These are phyloP conservation scores for Penicillium verhagenii DNA, from an alignment of 495 filamentous ascomycete species.

Conservation along the genomic window DNA sequence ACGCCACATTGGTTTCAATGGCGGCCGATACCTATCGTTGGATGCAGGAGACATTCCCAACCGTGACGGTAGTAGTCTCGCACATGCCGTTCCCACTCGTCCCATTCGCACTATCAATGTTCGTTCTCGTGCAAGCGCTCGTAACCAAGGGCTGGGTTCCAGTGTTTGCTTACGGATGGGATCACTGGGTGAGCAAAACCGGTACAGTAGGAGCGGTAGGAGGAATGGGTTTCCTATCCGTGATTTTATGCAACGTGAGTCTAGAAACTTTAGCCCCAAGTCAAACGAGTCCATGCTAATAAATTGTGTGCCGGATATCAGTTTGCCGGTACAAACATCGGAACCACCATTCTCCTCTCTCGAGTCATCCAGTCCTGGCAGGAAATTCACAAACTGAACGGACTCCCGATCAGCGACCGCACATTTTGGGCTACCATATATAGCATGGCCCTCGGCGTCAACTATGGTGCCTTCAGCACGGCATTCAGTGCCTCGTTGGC, in stretches of 20 bases:
- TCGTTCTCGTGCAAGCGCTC: conserved; percentile 64
- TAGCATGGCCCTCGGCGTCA: conserved; percentile 66
- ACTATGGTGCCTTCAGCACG: conserved; percentile 67
- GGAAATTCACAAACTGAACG: conserved; percentile 47
- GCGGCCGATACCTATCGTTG: conserved; percentile 44
- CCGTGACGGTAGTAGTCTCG: conserved; percentile 54
- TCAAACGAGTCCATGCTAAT: not conserved
- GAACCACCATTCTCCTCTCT: conserved; percentile 65
- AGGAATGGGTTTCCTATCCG: conserved; percentile 66
- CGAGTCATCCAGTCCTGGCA: conserved; percentile 64
- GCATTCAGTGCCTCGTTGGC: conserved; percentile 66
- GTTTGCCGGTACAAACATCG: conserved; percentile 71
- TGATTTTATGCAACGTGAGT: conserved; percentile 67
- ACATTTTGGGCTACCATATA: conserved; percentile 68
- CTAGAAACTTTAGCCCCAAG: not conserved
- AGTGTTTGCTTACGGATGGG: conserved; percentile 66
- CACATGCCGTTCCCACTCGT: conserved; percentile 62
- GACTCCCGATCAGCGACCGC: conserved; percentile 48
- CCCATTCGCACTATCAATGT: conserved; percentile 67
- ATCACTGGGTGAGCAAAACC: conserved; percentile 64
- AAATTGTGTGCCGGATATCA: conserved; percentile 18
- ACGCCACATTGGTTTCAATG: conserved; percentile 48
- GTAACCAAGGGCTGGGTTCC: conserved; percentile 67
- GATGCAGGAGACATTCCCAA: conserved; percentile 66
- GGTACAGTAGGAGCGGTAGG: conserved; percentile 61